These are phyloP conservation scores for Pseudomassariella vexata DNA, from an alignment of 2,329 filamentous ascomycete species.

Conservation along the genomic window DNA sequence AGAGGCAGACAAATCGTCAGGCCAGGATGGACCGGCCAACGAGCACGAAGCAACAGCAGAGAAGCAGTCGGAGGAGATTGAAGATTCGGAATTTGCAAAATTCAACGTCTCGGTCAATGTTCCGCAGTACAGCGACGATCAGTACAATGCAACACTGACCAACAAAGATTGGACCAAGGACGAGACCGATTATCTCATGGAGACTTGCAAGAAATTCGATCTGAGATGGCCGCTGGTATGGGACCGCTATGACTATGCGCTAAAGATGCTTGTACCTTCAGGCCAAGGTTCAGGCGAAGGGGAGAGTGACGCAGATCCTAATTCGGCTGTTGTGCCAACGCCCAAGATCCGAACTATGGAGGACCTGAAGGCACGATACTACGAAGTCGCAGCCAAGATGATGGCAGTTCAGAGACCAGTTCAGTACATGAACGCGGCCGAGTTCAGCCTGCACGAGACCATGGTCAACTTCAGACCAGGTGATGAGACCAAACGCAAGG, in stretches of 20 bases:
- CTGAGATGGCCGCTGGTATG: conserved; percentile 87
- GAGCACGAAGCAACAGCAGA: conserved; percentile 30
- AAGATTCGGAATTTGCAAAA: conserved; percentile 70
- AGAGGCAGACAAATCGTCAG: conserved; percentile 43
- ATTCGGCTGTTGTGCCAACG: conserved; percentile 48
- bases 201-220: conserved; percentile 70
- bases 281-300: conserved; percentile 34
- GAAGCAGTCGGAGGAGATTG: conserved; percentile 32
- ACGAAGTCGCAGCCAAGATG: conserved; percentile 76
- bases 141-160: conserved; percentile 72
- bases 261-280: conserved; percentile 28
- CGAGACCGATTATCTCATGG: conserved; percentile 88
- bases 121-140: conserved; percentile 78
- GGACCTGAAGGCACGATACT: conserved; percentile 87
- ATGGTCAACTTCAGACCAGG: conserved; percentile 82
- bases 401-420: conserved; percentile 75
- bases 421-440: conserved; percentile 79
- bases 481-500: conserved; percentile 75
- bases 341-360: conserved; percentile 67
- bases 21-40: conserved; percentile 17
- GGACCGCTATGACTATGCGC: conserved; percentile 80
- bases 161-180: conserved; percentile 80
- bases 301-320: conserved; percentile 34
- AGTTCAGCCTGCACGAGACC: conserved; percentile 77
- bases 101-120: conserved; percentile 79